Percentiles rank a stretch among this genome's conserved stretches.
Conservation (phyloP, 352 stramenopile genomes). For the Pythium insidiosum region DNA sequence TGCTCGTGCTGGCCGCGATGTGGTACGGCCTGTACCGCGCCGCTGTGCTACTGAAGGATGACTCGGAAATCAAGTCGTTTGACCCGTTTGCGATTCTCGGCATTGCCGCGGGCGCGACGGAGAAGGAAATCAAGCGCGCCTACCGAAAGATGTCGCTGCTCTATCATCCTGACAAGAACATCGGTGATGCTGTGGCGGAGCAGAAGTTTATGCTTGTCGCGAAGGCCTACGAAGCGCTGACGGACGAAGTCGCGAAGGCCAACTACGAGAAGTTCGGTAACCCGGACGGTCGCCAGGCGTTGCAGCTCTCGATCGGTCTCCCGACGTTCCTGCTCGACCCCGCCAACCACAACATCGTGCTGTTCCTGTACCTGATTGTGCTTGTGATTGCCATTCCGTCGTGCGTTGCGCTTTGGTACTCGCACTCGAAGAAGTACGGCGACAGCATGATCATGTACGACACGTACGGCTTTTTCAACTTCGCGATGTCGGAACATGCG, state of each 20-base stretch:
- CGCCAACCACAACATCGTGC: slow-evolving; percentile 96
- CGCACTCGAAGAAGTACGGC: slow-evolving; percentile 96
- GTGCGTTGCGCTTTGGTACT: slow-evolving; percentile 93
- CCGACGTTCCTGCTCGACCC: slow-evolving; percentile 96
- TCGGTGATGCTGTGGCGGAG: slow-evolving; percentile 93
- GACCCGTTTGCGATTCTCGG: slow-evolving; percentile 97
- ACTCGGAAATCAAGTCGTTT: slow-evolving; percentile 98
- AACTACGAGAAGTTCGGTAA: slow-evolving; percentile 99
- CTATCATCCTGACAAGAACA: slow-evolving; percentile 96
- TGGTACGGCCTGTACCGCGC: slow-evolving; percentile 90
- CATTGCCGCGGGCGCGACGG: slow-evolving; percentile 85
- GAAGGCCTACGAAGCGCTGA: slow-evolving; percentile 93
- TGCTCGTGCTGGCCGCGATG: slow-evolving; percentile 56
- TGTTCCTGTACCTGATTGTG: slow-evolving; percentile 98
- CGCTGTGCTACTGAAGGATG: slow-evolving; percentile 84
- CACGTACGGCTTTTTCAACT: slow-evolving; percentile 98
- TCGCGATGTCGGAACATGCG: slow-evolving; percentile 93
- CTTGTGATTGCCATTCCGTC: slow-evolving; percentile 98
- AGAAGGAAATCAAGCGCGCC: slow-evolving; percentile 94
- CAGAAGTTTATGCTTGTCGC: slow-evolving; percentile 99
- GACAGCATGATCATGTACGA: slow-evolving; percentile 99
- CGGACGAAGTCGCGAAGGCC: slow-evolving; percentile 92
- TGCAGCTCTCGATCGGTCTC: slow-evolving; percentile 95
- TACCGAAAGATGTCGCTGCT: slow-evolving; percentile 92
- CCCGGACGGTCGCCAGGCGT: slow-evolving; percentile 95